Evolutionary conservation across 768 basidiomycete genomes (phyloP).

Genomic region (Boletus subcaerulescens): DNA sequence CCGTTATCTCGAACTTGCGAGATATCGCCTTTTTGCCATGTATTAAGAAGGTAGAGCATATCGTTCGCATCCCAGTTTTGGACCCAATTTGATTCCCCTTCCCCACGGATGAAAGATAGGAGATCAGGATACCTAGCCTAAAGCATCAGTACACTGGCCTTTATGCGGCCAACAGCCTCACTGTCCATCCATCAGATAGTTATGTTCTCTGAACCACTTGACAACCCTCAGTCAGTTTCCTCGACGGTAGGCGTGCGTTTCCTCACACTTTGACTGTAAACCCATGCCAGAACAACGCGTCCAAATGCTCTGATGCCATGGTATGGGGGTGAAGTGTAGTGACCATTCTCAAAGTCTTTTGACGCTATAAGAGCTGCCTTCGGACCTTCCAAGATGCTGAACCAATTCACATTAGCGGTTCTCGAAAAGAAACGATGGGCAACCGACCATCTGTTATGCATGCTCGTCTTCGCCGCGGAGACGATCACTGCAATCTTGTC

Average conservation of each 20-base stretch:
- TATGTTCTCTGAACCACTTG: conserved; percentile 53
- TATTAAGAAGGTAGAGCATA: conserved; percentile 45
- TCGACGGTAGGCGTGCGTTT: conserved; percentile 83
- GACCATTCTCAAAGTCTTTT: conserved; percentile 50
- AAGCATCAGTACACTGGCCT: background rate
- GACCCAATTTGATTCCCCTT: conserved; percentile 47
- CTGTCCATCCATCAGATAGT: conserved; percentile 40
- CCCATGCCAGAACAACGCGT: conserved; percentile 50
- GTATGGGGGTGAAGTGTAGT: conserved; percentile 46
- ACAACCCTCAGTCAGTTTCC: conserved; percentile 26
- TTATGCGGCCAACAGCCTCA: conserved; percentile 14
- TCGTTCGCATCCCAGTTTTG: conserved; percentile 53
- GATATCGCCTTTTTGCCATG: conserved; percentile 50
- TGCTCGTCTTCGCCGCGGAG: conserved; percentile 52
- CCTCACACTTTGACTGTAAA: conserved; percentile 50
- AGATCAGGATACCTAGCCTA: conserved; percentile 43
- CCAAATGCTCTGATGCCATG: conserved; percentile 54
- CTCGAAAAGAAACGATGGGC: background rate
- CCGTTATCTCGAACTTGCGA: conserved; percentile 44
- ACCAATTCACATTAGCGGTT: background rate
- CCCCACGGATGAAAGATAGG: conserved; percentile 44
- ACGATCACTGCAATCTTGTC: conserved; percentile 44
- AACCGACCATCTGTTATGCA: conserved; percentile 51
- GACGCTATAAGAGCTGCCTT: conserved; percentile 51
- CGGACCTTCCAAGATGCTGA: conserved; percentile 55